A percentile compares a stretch with the other conserved stretches of the same genome.
These are phyloP conservation scores for Penicillium dipodomyicola DNA, from an alignment of 495 filamentous ascomycete species.

Conservation along the genomic window DNA sequence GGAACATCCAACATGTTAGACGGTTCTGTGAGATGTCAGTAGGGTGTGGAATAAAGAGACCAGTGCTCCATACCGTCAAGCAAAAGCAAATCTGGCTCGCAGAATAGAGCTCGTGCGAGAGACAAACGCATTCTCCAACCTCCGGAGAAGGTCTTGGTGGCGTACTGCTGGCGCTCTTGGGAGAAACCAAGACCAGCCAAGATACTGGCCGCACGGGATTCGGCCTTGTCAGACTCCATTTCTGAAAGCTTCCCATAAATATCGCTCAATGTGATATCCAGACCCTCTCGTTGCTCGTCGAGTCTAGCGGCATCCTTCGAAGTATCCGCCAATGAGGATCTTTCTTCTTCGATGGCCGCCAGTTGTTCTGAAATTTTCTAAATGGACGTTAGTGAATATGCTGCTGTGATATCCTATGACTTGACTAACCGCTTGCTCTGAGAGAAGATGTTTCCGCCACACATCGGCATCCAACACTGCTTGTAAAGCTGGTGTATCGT, in stretches of 20 bases:
- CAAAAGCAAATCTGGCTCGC: constrained; percentile 92
- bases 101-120: constrained; percentile 92
- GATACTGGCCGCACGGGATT: constrained; percentile 91
- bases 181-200: constrained; percentile 97
- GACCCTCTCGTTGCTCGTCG: constrained; percentile 82
- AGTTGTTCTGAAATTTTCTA: constrained; percentile 84
- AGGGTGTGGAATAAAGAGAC: not conserved
- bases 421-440: constrained; percentile 73
- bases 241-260: constrained; percentile 90
- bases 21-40: constrained; percentile 62
- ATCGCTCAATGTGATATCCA: constrained; percentile 84
- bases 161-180: constrained; percentile 82
- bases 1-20: constrained; percentile 99
- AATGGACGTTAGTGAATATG: constrained; percentile 33
- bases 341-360: constrained; percentile 73
- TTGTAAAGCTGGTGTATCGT: constrained; percentile 93
- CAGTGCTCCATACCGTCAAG: constrained; percentile 62
- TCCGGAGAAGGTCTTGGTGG: constrained; percentile 97
- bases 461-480: constrained; percentile 97
- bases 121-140: constrained; percentile 99
- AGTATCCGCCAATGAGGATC: constrained; percentile 78
- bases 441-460: constrained; percentile 93
- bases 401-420: not conserved
- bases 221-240: constrained; percentile 99
- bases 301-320: constrained; percentile 79